Evolutionary conservation across 169 alveolate species (phyloP), one percentile per base, ranked within the genome.

Genomic region (Babesia bovis): DNA sequence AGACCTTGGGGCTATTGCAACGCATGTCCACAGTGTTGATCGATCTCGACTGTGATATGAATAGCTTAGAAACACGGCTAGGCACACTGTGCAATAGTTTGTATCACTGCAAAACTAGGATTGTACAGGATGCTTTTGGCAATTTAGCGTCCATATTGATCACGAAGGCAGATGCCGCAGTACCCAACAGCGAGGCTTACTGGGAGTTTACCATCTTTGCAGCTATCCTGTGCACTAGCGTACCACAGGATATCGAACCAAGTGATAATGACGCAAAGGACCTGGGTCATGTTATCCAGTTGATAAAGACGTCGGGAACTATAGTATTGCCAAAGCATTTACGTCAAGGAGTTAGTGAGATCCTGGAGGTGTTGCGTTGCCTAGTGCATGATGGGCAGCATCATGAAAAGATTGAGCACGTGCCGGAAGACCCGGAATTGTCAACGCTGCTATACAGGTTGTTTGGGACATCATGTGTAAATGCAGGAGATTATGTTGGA

Each of bases 151-250:
- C 44, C 4, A 26, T 15, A 19, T 63, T 13, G 21, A 28, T 36
- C 2, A 47, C 42, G 60, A 28, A 44, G 23, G 17, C 44, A n/a
- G 58, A 26, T 7, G 41, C 28, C 4, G 25, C 19, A 12, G 33
- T 30, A 7, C 47, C 63, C 6, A 36, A 19, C 28, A 17, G 51
- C 38, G 63, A 63, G 19, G 13, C 47, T 1, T 49, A 63, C 50
- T 63, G 73, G 73, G 50, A 15, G 19, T 63, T 13, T 3, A 33
- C 28, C n/a, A 25, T 63, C 21, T 49, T 63, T 33, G 73, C 44
- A 3, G 25, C 58, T 13, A 36, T 44, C 3, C 28, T 63, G 17
- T 33, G 38, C 23, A 23, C 36, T 15, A 51, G 10, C 42, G 42
- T 45, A 9, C 41, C 1, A 2, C 25, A 10, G 6, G 60, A 25